phyloP scores from a whole-genome alignment of 2,329 filamentous ascomycete genomes.

The Teratosphaeria zuluensis region DNA sequence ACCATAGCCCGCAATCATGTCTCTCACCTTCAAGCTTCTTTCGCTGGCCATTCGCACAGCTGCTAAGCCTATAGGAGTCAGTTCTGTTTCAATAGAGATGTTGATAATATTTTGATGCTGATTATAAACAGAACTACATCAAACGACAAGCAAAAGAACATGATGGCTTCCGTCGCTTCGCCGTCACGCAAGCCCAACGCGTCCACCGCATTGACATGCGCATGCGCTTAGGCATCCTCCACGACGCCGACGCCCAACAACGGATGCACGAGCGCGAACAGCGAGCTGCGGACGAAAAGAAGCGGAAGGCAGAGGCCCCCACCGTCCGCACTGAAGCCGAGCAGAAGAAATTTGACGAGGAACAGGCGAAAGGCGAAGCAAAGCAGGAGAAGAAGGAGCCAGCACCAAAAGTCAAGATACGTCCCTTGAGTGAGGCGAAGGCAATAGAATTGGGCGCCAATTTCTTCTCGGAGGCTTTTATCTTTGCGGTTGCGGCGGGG shows the following conservation, averaged over 20 bases:
- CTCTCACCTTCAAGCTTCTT: conserved; percentile 56
- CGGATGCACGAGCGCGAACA: conserved; percentile 44
- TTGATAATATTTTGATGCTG: background rate
- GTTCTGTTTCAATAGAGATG: conserved; percentile 13
- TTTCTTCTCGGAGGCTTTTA: conserved; percentile 58
- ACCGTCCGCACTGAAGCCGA: conserved; percentile 55
- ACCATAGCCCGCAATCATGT: conserved; percentile 35
- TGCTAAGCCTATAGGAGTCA: conserved; percentile 59
- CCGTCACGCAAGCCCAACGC: conserved; percentile 52
- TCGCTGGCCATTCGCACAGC: conserved; percentile 56
- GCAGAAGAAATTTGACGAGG: conserved; percentile 48
- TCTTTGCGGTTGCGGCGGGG: conserved; percentile 54
- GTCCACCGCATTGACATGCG: conserved; percentile 60
- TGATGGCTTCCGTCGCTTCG: conserved; percentile 53
- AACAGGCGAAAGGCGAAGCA: conserved; percentile 35
- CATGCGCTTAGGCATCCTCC: conserved; percentile 54
- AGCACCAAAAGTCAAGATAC: conserved; percentile 38
- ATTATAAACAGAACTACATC: conserved; percentile 48
- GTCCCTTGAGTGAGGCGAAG: conserved; percentile 56
- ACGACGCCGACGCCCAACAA: conserved; percentile 49
- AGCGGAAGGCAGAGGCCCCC: conserved; percentile 39
- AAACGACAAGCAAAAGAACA: conserved; percentile 60
- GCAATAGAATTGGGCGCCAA: conserved; percentile 61
- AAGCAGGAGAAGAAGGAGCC: conserved; percentile 34
- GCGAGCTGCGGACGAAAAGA: conserved; percentile 46